Conservation (phyloP, 768 basidiomycete genomes). For the Tylopilus subfusipes region DNA sequence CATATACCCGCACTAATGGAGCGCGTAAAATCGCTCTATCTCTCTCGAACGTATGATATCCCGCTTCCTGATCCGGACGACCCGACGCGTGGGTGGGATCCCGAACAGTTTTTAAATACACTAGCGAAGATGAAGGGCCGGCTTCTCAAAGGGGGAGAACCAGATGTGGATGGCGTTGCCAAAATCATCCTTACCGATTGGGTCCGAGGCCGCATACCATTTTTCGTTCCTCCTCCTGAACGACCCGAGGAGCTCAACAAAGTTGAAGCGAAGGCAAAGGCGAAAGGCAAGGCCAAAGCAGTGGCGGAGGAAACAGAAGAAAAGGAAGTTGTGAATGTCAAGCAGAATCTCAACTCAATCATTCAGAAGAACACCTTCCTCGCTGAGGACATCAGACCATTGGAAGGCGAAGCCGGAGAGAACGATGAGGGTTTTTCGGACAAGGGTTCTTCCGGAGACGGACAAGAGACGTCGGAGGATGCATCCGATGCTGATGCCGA, state of each 20-base stretch:
- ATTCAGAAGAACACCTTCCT: constrained; percentile 87
- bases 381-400: constrained; percentile 72
- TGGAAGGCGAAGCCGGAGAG: constrained; percentile 49
- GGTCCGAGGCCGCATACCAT: constrained; percentile 96
- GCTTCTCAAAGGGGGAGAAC: constrained; percentile 90
- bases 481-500: constrained; percentile 32
- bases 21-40: constrained; percentile 90
- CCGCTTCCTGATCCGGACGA: constrained; percentile 58
- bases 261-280: constrained; percentile 46
- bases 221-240: constrained; percentile 91
- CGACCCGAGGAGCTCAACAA: constrained; percentile 66
- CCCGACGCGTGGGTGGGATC: constrained; percentile 53
- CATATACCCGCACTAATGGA: constrained; percentile 86
- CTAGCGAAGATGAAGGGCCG: constrained; percentile 91
- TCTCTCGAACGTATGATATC: constrained; percentile 79
- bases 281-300: constrained; percentile 51
- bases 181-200: constrained; percentile 96
- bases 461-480: constrained; percentile 36
- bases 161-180: constrained; percentile 86
- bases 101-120: constrained; percentile 77
- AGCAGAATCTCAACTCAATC: constrained; percentile 82
- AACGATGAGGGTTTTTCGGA: constrained; percentile 30
- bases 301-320: constrained; percentile 29
- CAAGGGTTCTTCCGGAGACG: constrained; percentile 41
- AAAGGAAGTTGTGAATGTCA: constrained; percentile 57